Conservation (phyloP, 2,329 filamentous ascomycete genomes). For the Ophiocordyceps sinensis region DNA sequence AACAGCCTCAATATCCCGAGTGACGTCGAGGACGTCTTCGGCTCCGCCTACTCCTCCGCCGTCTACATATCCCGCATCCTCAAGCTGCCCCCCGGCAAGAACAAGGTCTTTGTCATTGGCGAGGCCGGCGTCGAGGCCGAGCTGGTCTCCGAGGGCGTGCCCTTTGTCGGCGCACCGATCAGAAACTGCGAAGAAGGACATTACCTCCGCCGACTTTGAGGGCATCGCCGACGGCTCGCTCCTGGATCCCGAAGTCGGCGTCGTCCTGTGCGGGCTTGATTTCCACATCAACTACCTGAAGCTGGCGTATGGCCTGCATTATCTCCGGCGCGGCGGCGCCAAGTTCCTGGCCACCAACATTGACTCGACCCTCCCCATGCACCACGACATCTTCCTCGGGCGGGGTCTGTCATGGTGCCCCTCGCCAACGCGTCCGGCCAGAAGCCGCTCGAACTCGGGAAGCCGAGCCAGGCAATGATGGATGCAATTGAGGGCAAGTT, state of each 20-base stretch:
- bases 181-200: conserved; percentile 59
- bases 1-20: conserved; percentile 65
- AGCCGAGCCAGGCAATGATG: conserved; percentile 99
- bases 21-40: conserved; percentile 81
- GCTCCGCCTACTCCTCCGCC: conserved; percentile 85
- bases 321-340: conserved; percentile 68
- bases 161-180: conserved; percentile 76
- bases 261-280: conserved; percentile 81
- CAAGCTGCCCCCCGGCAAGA: conserved; percentile 59
- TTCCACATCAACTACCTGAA: conserved; percentile 96
- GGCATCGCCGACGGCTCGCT: conserved; percentile 59
- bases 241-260: conserved; percentile 76
- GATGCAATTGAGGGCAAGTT: conserved; percentile 96
- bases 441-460: conserved; percentile 69
- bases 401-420: conserved; percentile 68
- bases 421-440: conserved; percentile 56
- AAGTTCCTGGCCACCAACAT: conserved; percentile 86
- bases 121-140: conserved; percentile 87
- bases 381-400: conserved; percentile 75
- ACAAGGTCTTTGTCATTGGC: conserved; percentile 89
- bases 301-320: conserved; percentile 70
- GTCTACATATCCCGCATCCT: conserved; percentile 94
- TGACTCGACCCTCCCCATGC: conserved; percentile 77
- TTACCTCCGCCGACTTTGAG: conserved; percentile 66
- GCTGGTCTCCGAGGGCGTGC: conserved; percentile 62